Conservation (phyloP, 192 early-diverging fungal species). For the Backusella westeae region DNA sequence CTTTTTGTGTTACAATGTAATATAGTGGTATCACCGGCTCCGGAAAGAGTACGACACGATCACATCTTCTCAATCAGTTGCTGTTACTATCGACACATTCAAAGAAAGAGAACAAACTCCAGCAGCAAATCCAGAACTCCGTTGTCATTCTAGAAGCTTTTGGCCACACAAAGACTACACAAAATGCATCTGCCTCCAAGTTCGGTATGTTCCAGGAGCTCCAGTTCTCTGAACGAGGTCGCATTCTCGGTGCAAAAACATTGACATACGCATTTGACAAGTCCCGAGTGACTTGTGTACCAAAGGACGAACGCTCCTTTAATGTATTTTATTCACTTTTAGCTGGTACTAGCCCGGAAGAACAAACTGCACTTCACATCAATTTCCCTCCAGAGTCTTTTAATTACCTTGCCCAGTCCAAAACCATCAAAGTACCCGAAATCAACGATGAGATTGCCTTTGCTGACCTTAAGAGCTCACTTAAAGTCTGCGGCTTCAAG, state of each 20-base stretch:
- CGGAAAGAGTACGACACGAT: slow-evolving; percentile 76
- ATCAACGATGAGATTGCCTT: slow-evolving; percentile 57
- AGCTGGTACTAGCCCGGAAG: slow-evolving; percentile 61
- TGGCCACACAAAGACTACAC: slow-evolving; percentile 63
- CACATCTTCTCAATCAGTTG: slow-evolving; percentile 71
- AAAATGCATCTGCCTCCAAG: slow-evolving; percentile 71
- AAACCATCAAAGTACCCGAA: slow-evolving; percentile 28
- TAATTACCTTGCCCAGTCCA: slow-evolving; percentile 38
- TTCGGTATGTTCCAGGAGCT: slow-evolving; percentile 86
- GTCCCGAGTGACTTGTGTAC: slow-evolving; percentile 55
- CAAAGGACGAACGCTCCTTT: slow-evolving; percentile 68
- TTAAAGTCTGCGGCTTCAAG: slow-evolving; percentile 62
- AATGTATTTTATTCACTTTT: slow-evolving; percentile 85
- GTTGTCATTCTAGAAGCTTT: slow-evolving; percentile 80
- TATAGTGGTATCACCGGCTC: slow-evolving; percentile 81
- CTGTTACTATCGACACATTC: slow-evolving; percentile 71
- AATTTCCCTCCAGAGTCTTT: slow-evolving; percentile 52
- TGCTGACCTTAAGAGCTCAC: slow-evolving; percentile 61
- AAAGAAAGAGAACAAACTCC: slow-evolving; percentile 73
- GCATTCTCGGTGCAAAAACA: slow-evolving; percentile 81
- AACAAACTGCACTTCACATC: slow-evolving; percentile 62
- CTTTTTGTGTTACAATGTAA: background rate
- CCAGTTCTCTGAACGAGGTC: slow-evolving; percentile 83
- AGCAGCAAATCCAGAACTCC: slow-evolving; percentile 66
- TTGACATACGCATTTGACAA: slow-evolving; percentile 70